These are phyloP conservation scores for Nowakowskiella sp. DNA, from an alignment of 192 early-diverging fungal species.

Conservation along the genomic window DNA sequence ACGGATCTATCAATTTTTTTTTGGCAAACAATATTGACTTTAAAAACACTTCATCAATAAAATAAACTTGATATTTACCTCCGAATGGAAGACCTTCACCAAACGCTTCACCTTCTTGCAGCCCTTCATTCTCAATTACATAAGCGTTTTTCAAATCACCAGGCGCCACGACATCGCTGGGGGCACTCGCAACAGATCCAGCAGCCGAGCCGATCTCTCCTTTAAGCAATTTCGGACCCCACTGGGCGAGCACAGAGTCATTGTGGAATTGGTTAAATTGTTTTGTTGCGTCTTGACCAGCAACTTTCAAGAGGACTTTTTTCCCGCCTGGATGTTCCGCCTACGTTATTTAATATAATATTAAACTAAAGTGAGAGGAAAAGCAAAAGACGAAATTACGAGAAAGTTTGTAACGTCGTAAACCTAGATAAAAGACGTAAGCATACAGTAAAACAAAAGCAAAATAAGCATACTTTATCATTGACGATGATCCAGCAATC, in stretches of 20 bases:
- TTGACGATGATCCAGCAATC: constrained; percentile 78
- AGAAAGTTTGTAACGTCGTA: constrained; percentile 48
- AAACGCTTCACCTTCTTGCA: constrained; percentile 47
- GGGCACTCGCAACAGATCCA: constrained; percentile 18
- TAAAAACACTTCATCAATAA: constrained; percentile 23
- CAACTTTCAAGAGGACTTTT: constrained; percentile 68
- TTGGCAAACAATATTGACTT: not conserved
- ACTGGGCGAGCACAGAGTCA: constrained; percentile 53
- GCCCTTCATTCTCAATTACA: constrained; percentile 8
- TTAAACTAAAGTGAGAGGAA: too few relatives aligned
- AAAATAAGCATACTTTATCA: constrained; percentile 47
- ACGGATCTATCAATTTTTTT: not conserved
- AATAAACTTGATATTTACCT: constrained; percentile 56
- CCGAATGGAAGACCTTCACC: constrained; percentile 71
- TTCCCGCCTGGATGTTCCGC: constrained; percentile 49
- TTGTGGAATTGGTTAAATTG: constrained; percentile 85
- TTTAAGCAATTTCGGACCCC: constrained; percentile 50
- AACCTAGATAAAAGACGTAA: constrained; percentile 12
- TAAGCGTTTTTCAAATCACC: not conserved
- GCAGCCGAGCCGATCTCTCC: constrained; percentile 52
- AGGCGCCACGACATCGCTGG: constrained; percentile 7
- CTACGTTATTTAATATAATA: too few relatives aligned
- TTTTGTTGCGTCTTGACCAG: constrained; percentile 72
- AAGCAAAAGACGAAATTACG: too few relatives aligned
- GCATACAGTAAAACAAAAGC: not conserved